A percentile compares a stretch with the other conserved stretches of the same genome.
Evolutionary conservation across 371 early-diverging fungal genomes (phyloP).

Genomic region (Dichotomocladium elegans): DNA sequence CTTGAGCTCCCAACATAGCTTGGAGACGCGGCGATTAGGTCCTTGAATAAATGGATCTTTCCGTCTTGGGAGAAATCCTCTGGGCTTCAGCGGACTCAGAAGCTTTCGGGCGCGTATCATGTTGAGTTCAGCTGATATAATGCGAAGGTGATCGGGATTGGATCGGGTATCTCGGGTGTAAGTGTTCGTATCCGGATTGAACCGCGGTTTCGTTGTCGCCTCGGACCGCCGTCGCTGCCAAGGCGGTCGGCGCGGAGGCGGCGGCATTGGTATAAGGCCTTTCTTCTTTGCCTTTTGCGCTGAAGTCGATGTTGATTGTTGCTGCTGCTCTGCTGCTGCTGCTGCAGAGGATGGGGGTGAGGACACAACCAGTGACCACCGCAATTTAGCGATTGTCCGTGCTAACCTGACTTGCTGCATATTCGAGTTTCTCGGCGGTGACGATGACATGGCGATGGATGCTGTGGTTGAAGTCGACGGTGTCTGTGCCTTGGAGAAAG

Average conservation of each 20-base stretch:
- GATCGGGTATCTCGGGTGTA: conserved; percentile 55
- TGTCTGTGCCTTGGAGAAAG: conserved; percentile 25
- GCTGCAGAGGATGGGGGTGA: conserved; percentile 5
- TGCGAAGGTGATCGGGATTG: conserved; percentile 55
- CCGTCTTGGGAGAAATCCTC: conserved; percentile 54
- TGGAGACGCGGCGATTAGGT: conserved; percentile 15
- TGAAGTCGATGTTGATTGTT: background rate
- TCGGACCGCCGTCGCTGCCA: conserved; percentile 38
- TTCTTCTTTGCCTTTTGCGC: conserved; percentile 4
- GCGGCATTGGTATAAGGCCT: conserved; percentile 41
- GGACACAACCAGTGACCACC: conserved; percentile 22
- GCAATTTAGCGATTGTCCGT: conserved; percentile 22
- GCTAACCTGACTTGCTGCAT: conserved; percentile 18
- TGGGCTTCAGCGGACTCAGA: conserved; percentile 53
- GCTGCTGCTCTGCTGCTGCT: background rate
- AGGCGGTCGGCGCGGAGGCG: conserved; percentile 27
- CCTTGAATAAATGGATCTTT: conserved; percentile 44
- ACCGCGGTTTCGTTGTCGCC: conserved; percentile 46
- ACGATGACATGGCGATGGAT: conserved; percentile 36
- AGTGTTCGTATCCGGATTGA: conserved; percentile 46
- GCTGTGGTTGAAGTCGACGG: conserved; percentile 29
- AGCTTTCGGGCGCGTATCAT: conserved; percentile 57
- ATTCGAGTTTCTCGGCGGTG: conserved; percentile 25
- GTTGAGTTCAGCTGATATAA: conserved; percentile 58
- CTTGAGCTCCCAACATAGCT: too few species aligned